Evolutionary conservation across 345 rosid species (phyloP), one percentile per base, ranked within the genome.

Genomic region (Ricinus communis): DNA sequence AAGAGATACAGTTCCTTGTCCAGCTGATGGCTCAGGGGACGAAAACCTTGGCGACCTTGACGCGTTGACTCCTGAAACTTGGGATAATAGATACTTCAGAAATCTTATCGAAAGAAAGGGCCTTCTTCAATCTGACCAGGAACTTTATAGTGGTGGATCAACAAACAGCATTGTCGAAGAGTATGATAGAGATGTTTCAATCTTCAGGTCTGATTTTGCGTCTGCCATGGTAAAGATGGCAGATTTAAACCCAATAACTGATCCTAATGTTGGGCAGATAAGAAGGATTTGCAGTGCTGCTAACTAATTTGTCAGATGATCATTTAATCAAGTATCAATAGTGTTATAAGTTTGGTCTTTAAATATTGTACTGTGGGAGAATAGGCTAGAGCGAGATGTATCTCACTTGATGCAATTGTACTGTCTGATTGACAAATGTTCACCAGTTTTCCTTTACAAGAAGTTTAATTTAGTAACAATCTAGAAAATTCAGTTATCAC

Each of bases 11-110:
- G 52, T 63, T 12, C 67, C 67, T 5, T 63, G 67, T 10, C 67
- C 67, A 63, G 52, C 52, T 43, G 67, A 63, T 24, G 67, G 67
- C 11, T 63, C 53, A 14, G 67, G 67, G 8, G 19, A 63, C 15
- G n/a, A 45, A 22, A 63, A 63, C 15, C 33, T 43, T 15, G 28
- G 52, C 3, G 33, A 51, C 8, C 52, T 63, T 43, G 67, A 63
- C 24, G 8, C 52, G 8, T 8, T 63, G 19, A 63, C 67, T 45
- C 36, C 53, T 14, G 49, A 45, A 24, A 43, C 8, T 25, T 63
- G 50, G 50, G 67, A 63, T 8, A 63, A 63, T 28, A 63, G 50
- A 1, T 63, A 43, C 16, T 63, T 24, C 53, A 63, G 38, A 21
- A 63, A 63, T 14, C 67, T 63, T 14, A 33, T 63, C 15, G 53